Conservation (phyloP, 2,329 filamentous ascomycete species). For the Blastomyces percursus region DNA sequence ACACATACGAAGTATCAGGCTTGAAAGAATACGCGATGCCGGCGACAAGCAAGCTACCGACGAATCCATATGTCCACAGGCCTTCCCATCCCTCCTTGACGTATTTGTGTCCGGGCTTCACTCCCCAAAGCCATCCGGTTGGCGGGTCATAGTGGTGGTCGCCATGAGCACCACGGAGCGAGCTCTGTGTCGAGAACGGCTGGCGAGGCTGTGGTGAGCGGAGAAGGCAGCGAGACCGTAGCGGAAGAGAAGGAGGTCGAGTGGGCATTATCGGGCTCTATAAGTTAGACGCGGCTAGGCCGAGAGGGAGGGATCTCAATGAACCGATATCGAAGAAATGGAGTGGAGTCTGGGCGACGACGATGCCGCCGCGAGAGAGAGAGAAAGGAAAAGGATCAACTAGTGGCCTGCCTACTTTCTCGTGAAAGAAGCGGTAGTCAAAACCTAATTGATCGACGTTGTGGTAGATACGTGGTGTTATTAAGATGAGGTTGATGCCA, state of each 20-base stretch:
- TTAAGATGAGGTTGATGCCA: not conserved
- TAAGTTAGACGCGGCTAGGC: not conserved
- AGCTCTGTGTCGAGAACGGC: conserved; percentile 32
- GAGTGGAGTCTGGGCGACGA: not conserved
- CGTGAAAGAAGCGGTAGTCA: too few relatives aligned
- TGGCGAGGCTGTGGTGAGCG: conserved; percentile 24
- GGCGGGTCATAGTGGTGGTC: conserved; percentile 81
- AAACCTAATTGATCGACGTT: not conserved
- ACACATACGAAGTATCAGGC: conserved; percentile 92
- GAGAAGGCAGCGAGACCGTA: conserved; percentile 31
- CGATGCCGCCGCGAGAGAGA: not conserved
- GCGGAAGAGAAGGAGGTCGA: conserved; percentile 28
- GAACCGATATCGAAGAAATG: not conserved
- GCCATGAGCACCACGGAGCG: conserved; percentile 45
- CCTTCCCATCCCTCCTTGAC: conserved; percentile 96
- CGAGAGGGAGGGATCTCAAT: not conserved
- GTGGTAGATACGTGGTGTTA: not conserved
- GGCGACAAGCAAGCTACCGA: conserved; percentile 61
- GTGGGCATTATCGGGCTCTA: conserved; percentile 26
- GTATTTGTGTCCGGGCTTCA: conserved; percentile 90
- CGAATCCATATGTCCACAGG: conserved; percentile 74
- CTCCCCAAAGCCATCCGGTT: conserved; percentile 81
- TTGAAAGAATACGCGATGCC: conserved; percentile 85
- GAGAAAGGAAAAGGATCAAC: not conserved
- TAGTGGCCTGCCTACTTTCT: not conserved